Evolutionary conservation across 2,329 filamentous ascomycete genomes (phyloP), one percentile per base, ranked within the genome.

Genomic region (Bertia moriformis): DNA sequence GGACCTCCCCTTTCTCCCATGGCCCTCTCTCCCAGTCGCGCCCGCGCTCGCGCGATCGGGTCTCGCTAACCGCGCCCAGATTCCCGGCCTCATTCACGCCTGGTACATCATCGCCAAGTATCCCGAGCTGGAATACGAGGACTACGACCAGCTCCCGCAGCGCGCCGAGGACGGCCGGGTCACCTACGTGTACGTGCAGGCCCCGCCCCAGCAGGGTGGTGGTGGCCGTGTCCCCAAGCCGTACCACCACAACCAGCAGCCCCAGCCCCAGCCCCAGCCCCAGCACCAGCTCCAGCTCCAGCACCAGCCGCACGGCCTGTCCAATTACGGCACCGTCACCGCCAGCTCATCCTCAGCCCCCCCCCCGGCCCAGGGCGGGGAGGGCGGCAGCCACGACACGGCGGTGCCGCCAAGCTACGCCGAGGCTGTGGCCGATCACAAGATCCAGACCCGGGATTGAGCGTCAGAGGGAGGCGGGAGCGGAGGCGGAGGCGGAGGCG

Each of bases 41-140:
- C n/a, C n/a, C n/a, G 13, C n/a, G 13, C n/a, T 30, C n/a, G 13
- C 27, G 27, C 13, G 13, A 13, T 30, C n/a, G 13, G n/a, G n/a
- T n/a, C 13, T 30, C n/a, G 13, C n/a, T 13, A n/a, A 15, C n/a
- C n/a, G n/a, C n/a, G n/a, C n/a, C n/a, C 47, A 70, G 65, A 60
- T 96, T 43, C 89, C 89, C 15, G 89, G 89, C 44, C 80, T 96
- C 38, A 65, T 98, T 2, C 91, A 98, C 65, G 76, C 88, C 45
- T 96, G 91, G 89, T 98, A 96, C 70, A 93, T 96, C 60, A 95
- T 98, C 61, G 74, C 84, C 51, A 82, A 84, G 55, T 84, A 81
- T 58, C 91, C 91, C 42, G 89, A 95, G 44, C 48, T 71, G 30
- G 68, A 78, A 42, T 72, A 71, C 57, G n/a, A n/a, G n/a, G 74